A percentile compares a stretch with the other conserved stretches of the same genome.
Conservation (phyloP, 306 rosid genomes). For the Cicer bijugum region DNA sequence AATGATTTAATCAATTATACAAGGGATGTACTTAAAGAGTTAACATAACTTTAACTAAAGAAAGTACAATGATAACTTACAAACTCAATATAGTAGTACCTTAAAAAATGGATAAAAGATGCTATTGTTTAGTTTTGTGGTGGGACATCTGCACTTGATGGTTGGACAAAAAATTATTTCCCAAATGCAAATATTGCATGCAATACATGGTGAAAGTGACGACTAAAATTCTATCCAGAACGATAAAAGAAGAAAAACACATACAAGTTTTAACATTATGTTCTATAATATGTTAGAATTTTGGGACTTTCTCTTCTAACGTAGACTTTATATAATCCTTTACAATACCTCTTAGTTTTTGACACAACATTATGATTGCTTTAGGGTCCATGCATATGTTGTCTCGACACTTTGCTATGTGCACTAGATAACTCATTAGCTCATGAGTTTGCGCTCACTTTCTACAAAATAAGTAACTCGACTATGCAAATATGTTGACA, state of each 20-base stretch:
- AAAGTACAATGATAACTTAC: no score
- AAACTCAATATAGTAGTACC: background rate
- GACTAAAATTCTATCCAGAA: background rate
- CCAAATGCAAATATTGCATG: background rate
- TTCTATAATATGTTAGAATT: background rate
- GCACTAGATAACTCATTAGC: conserved; percentile 6
- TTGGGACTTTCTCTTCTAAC: background rate
- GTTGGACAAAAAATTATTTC: background rate
- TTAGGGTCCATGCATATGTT: background rate
- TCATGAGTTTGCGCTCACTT: background rate
- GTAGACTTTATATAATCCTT: background rate
- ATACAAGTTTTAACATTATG: background rate
- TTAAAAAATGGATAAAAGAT: background rate
- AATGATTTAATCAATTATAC: background rate
- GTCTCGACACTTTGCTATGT: background rate
- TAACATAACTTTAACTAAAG: background rate
- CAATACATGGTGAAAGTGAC: background rate
- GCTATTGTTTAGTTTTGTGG: conserved; percentile 9
- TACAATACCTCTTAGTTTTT: background rate
- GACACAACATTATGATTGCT: background rate
- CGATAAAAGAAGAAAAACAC: background rate
- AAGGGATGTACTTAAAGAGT: background rate
- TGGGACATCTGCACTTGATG: background rate
- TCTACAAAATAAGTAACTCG: background rate
- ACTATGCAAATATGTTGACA: background rate